Evolutionary conservation across 371 early-diverging fungal species (phyloP).

Genomic region (Racocetra persica): DNA sequence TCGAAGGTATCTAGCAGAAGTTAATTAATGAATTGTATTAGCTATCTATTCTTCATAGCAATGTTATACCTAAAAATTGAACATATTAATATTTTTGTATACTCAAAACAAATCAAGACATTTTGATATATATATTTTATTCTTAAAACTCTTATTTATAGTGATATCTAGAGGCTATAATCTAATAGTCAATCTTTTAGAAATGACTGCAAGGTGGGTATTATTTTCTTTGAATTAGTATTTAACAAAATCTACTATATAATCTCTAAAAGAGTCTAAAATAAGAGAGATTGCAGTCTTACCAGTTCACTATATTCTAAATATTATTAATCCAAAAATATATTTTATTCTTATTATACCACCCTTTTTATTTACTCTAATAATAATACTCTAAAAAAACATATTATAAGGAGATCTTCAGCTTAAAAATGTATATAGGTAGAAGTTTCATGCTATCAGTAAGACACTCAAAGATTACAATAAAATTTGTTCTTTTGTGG

Average conservation of each 20-base stretch:
- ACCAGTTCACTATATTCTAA: neutral
- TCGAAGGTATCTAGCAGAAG: neutral
- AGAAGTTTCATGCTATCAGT: neutral
- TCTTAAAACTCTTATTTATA: conserved; percentile 13
- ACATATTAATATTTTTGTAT: neutral
- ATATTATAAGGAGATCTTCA: neutral
- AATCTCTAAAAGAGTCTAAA: neutral
- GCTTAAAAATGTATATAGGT: neutral
- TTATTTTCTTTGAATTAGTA: neutral
- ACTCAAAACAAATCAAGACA: no score
- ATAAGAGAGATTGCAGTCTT: neutral
- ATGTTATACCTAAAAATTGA: neutral
- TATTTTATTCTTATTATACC: no score
- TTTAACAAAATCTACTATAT: neutral
- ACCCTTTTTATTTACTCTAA: no score
- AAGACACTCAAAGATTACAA: neutral
- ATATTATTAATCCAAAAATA: no score
- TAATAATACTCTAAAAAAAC: neutral
- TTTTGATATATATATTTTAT: neutral
- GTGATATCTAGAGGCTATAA: neutral
- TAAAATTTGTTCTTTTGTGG: conserved; percentile 13
- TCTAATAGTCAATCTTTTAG: neutral
- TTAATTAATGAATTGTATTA: neutral
- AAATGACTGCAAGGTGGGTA: neutral
- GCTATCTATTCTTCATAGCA: neutral